These are phyloP conservation scores for Filobasidium wieringae DNA, from an alignment of 768 basidiomycete genomes.

Conservation along the genomic window DNA sequence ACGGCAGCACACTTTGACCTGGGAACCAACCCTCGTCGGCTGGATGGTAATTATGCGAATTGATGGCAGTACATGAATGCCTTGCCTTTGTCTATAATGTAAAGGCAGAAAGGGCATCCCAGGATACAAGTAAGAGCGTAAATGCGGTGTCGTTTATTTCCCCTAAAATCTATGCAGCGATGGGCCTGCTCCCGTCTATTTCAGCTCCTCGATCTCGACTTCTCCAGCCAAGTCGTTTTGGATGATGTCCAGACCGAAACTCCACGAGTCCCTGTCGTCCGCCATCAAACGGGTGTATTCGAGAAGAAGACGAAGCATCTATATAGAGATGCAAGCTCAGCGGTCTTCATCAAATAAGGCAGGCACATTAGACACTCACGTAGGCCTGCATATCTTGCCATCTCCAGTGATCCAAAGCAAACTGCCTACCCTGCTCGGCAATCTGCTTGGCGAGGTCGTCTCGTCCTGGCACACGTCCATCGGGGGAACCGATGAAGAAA, in stretches of 20 bases:
- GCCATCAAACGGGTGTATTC: slow-evolving; percentile 28
- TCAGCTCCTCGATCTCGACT: not conserved
- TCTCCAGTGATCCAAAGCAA: slow-evolving; percentile 34
- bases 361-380: too few species aligned
- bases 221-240: not conserved
- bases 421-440: slow-evolving; percentile 27
- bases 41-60: not conserved
- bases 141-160: too few species aligned
- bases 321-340: not conserved
- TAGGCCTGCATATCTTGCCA: slow-evolving; percentile 40
- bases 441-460: slow-evolving; percentile 33
- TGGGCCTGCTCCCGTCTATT: not conserved
- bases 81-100: not conserved
- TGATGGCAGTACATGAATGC: not conserved
- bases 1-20: not conserved
- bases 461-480: slow-evolving; percentile 22
- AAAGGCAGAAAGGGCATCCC: too few species aligned
- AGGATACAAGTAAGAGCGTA: too few species aligned
- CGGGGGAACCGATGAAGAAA: slow-evolving; percentile 36
- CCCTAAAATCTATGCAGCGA: not conserved
- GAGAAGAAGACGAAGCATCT: slow-evolving; percentile 34
- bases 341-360: too few species aligned
- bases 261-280: slow-evolving; percentile 27
- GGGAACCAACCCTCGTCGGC: not conserved
- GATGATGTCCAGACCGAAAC: slow-evolving; percentile 10